Base-by-base conservation (phyloP, 176 grass and related monocot genomes). In the Miscanthus lutarioriparius region DNA sequence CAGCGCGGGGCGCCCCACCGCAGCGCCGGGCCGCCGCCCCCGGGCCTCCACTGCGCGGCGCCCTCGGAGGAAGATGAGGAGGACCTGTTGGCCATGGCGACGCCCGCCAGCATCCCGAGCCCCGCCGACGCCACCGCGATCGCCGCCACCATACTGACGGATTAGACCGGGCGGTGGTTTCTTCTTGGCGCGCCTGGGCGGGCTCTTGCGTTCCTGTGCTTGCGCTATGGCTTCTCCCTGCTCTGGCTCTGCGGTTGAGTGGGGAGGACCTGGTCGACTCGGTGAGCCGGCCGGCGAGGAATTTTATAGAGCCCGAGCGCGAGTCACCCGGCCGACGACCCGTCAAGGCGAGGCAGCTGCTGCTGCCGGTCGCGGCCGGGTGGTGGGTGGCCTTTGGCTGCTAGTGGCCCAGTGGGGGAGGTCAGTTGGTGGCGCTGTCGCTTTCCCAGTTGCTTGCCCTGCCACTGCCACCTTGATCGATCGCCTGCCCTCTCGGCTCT, bases 41-140 rank as follows among this genome's bases (percentile, higher is more conserved):
- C 43, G 25, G 71, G 71, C 43, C 43, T 53, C 80, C 85, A 84
- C 41, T n/a, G 78, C 83, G 51, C 41, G 27, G 20, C 47, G 79
- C 65, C 1, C 54, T 22, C 64, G n/a, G 58, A 58, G 0, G 58
- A 22, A 0, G 62, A 25, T 8, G 58, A 7, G 0, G 78, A 17
- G 0, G 45, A 17, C 79, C 68, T 72, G 83, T 87, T 96, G 17
- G 87, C 96, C 76, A 96, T 89, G 17, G 84, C 89, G 33, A 91
- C 93, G 0, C 96, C 91, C 11, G 91, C 96, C 54, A 99, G 82
- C 70, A 99, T 92, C 20, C 96, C 93, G 9, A 96, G 90, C 9
- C 96, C 96, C 47, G 96, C 96, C 10, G 96, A 99, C 8, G 84
- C 93, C 67, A 99, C 83, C 33, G 86, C 96, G 51, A 98, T 81